Percentiles rank a stretch among this genome's conserved stretches.
Conservation (phyloP, 805 yeast species). For the Grigorovia humatica region DNA sequence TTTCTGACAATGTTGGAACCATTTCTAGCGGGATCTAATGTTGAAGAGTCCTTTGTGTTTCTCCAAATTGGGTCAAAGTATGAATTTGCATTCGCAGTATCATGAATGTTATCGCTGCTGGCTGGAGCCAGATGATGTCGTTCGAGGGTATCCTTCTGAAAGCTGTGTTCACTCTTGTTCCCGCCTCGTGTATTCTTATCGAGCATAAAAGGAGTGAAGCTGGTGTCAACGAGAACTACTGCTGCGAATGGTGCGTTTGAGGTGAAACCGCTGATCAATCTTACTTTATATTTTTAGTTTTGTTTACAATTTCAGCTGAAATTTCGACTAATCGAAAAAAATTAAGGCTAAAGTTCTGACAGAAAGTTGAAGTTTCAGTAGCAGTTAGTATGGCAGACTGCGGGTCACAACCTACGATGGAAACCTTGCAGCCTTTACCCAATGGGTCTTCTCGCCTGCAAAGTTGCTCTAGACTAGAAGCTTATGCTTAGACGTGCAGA, state of each 20-base stretch:
- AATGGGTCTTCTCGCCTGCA: too few species aligned
- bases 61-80: neutral
- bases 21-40: neutral
- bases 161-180: neutral
- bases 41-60: neutral
- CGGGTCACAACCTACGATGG: too few species aligned
- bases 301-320: neutral
- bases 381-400: too few species aligned
- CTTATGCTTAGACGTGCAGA: neutral
- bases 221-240: neutral
- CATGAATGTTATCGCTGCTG: neutral
- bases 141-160: neutral
- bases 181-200: neutral
- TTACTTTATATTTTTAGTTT: neutral
- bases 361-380: neutral
- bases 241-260: too few species aligned
- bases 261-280: too few species aligned
- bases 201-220: neutral
- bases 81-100: neutral
- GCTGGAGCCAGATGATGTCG: neutral
- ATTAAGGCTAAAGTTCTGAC: neutral
- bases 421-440: too few species aligned
- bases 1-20: neutral
- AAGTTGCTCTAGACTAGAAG: too few species aligned
- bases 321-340: neutral